Conservation (phyloP, 2,329 filamentous ascomycete species). For the Trichoderma koningii region DNA sequence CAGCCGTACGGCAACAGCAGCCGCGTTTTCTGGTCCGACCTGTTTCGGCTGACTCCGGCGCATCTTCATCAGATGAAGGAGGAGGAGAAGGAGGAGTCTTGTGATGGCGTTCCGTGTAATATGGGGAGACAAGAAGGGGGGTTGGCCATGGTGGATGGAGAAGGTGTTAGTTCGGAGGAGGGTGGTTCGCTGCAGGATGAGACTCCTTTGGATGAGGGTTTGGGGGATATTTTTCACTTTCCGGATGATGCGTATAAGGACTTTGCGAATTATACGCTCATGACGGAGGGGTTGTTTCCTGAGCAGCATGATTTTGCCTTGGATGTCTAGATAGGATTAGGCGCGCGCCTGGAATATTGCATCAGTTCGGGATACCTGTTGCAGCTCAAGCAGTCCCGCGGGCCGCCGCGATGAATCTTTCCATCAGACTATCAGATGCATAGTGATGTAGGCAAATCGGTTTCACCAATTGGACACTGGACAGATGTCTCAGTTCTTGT, state of each 20-base stretch:
- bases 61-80: background rate
- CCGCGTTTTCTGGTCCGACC: background rate
- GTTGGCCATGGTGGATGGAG: background rate
- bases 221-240: background rate
- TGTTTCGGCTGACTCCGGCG: background rate
- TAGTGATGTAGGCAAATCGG: no score
- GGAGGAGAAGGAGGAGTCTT: background rate
- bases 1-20: background rate
- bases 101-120: background rate
- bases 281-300: background rate
- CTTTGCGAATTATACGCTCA: background rate
- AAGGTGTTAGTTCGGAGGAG: background rate
- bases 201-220: background rate
- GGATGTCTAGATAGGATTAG: background rate
- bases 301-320: background rate
- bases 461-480: no score
- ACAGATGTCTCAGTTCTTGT: no score
- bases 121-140: background rate
- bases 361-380: no score
- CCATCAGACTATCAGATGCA: no score
- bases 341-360: no score
- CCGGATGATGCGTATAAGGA: slow-evolving; percentile 5
- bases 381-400: no score
- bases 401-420: no score
- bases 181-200: background rate